Evolutionary conservation across 1,284 basidiomycete genomes (phyloP).

Genomic region (Golubevia pallescens): DNA sequence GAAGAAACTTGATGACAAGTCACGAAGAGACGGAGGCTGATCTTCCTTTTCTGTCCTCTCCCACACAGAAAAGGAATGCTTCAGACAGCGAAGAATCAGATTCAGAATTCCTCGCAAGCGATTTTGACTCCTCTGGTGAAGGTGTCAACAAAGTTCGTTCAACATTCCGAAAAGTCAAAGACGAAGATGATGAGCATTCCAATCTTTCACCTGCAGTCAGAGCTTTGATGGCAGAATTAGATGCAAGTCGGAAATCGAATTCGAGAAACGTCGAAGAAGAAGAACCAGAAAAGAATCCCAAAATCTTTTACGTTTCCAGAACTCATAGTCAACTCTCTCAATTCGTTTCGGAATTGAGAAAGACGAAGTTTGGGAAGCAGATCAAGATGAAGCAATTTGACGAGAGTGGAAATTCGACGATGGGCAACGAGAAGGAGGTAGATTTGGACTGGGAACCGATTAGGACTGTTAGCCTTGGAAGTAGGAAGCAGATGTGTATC

Average conservation of each 20-base stretch:
- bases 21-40: constrained; percentile 68
- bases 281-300: constrained; percentile 57
- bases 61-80: constrained; percentile 3
- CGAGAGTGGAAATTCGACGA: not conserved
- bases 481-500: constrained; percentile 92
- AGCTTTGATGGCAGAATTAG: constrained; percentile 79
- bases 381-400: constrained; percentile 7
- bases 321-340: constrained; percentile 95
- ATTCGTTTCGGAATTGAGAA: constrained; percentile 82
- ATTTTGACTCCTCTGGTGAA: constrained; percentile 48
- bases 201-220: constrained; percentile 80
- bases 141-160: constrained; percentile 50
- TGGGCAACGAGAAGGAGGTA: not conserved
- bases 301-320: constrained; percentile 87
- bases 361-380: constrained; percentile 69
- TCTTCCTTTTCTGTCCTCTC: constrained; percentile 3
- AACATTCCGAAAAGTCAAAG: constrained; percentile 48
- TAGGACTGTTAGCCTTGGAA: constrained; percentile 71
- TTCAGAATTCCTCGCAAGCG: constrained; percentile 73
- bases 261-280: constrained; percentile 36
- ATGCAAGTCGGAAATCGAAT: constrained; percentile 24
- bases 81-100: constrained; percentile 56
- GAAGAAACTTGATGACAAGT: constrained; percentile 20
- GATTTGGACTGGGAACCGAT: constrained; percentile 13
- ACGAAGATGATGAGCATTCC: constrained; percentile 59